A percentile compares a stretch with the other conserved stretches of the same genome.
Evolutionary conservation across 139 green algal genomes (phyloP).

Genomic region (Marvania coccoides): DNA sequence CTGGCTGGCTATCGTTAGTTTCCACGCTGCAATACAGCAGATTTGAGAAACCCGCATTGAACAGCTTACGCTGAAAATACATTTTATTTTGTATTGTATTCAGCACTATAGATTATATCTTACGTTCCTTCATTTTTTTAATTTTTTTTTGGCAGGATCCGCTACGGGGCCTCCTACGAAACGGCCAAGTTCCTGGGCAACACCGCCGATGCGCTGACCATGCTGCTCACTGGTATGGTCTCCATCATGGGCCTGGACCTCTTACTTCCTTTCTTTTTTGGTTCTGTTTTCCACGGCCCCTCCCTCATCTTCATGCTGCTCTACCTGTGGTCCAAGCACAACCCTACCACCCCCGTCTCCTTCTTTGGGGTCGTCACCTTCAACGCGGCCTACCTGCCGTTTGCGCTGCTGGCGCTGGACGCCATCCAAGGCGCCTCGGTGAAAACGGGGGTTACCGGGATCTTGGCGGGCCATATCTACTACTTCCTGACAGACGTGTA

Average conservation of each 20-base stretch:
- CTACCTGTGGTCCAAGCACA: conserved; percentile 55
- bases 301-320: conserved; percentile 60
- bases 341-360: conserved; percentile 9
- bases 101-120: background rate
- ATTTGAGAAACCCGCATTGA: no score
- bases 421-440: conserved; percentile 35
- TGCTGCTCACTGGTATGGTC: conserved; percentile 10
- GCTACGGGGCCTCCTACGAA: conserved; percentile 47
- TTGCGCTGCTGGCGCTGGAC: conserved; percentile 40
- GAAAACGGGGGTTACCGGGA: conserved; percentile 35
- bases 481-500: conserved; percentile 31
- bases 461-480: conserved; percentile 48
- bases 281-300: conserved; percentile 29
- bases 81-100: background rate
- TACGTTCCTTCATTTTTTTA: background rate
- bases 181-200: conserved; percentile 30
- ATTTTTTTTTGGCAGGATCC: conserved; percentile 12
- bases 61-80: background rate
- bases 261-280: conserved; percentile 27
- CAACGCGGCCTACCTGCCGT: conserved; percentile 54
- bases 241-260: conserved; percentile 16
- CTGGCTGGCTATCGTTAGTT: no score
- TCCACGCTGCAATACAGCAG: no score
- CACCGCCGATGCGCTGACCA: conserved; percentile 17
- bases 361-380: conserved; percentile 45